Percentiles rank a stretch among this genome's conserved stretches.
These are phyloP conservation scores for Boletellus deceptivus DNA, from an alignment of 1,284 basidiomycete genomes.

Conservation along the genomic window DNA sequence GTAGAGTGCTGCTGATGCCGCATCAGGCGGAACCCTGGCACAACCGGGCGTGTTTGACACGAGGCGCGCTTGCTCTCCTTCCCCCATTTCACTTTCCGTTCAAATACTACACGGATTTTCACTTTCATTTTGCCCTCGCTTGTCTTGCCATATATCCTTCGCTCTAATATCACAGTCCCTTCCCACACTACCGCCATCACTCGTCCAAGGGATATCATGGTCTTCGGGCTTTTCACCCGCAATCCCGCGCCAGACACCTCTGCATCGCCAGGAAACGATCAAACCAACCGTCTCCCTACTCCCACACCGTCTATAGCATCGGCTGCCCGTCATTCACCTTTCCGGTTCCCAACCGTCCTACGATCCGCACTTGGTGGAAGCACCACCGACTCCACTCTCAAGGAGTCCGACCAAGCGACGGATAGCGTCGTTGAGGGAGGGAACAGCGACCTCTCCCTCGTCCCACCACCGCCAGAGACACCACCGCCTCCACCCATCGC, in stretches of 20 bases:
- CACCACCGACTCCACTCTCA: constrained; percentile 20
- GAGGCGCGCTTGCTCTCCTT: constrained; percentile 12
- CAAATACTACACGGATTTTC: constrained; percentile 7
- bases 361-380: constrained; percentile 22
- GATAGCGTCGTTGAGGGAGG: constrained; percentile 11
- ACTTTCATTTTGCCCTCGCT: constrained; percentile 1
- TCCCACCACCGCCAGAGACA: constrained; percentile 21
- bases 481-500: constrained; percentile 23
- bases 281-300: constrained; percentile 44
- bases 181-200: too few relatives aligned
- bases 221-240: constrained; percentile 51
- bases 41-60: constrained; percentile 22
- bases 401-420: constrained; percentile 9
- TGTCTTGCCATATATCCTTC: constrained; percentile 1
- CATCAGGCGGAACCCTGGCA: constrained; percentile 5
- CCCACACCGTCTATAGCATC: constrained; percentile 50
- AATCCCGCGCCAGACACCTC: constrained; percentile 29
- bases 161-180: too few relatives aligned
- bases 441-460: constrained; percentile 3
- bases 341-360: constrained; percentile 25
- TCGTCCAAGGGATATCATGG: constrained; percentile 33
- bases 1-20: constrained; percentile 3
- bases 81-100: constrained; percentile 8
- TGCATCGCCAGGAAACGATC: constrained; percentile 12
- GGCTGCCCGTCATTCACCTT: constrained; percentile 28